Evolutionary conservation across 1,284 basidiomycete genomes (phyloP).

Genomic region (Vanrija sp.): DNA sequence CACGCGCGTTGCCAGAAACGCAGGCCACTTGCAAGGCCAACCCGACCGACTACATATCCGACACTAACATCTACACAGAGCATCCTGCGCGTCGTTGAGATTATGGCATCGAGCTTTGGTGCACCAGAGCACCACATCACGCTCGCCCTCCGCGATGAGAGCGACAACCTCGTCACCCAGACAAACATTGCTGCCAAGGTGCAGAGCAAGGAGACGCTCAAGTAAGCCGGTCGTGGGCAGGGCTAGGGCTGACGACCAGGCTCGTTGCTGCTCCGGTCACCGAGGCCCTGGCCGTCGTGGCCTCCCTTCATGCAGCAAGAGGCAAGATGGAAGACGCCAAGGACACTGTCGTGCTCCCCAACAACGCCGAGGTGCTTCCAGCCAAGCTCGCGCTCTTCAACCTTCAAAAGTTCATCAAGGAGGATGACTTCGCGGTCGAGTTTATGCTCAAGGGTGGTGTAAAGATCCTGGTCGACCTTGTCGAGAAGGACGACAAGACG

Average conservation of each 20-base stretch:
- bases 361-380: conserved; percentile 34
- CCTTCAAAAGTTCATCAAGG: conserved; percentile 81
- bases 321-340: conserved; percentile 6
- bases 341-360: conserved; percentile 6
- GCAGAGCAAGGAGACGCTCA: conserved; percentile 69
- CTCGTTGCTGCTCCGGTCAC: conserved; percentile 40
- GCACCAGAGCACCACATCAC: conserved; percentile 75
- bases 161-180: conserved; percentile 84
- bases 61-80: conserved; percentile 20
- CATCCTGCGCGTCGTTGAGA: conserved; percentile 41
- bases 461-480: conserved; percentile 66
- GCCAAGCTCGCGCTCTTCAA: conserved; percentile 56
- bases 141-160: conserved; percentile 81
- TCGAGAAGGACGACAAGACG: conserved; percentile 52
- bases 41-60: not conserved
- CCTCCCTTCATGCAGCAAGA: conserved; percentile 27
- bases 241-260: conserved; percentile 14
- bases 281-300: conserved; percentile 37
- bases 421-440: conserved; percentile 80
- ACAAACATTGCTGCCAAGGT: conserved; percentile 78
- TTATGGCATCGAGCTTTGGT: conserved; percentile 56
- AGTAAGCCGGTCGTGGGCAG: conserved; percentile 55
- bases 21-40: not conserved
- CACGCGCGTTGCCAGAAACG: not conserved
- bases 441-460: conserved; percentile 75